These are phyloP conservation scores for Phyllachora maydis DNA, from an alignment of 2,329 filamentous ascomycete genomes.

Conservation along the genomic window DNA sequence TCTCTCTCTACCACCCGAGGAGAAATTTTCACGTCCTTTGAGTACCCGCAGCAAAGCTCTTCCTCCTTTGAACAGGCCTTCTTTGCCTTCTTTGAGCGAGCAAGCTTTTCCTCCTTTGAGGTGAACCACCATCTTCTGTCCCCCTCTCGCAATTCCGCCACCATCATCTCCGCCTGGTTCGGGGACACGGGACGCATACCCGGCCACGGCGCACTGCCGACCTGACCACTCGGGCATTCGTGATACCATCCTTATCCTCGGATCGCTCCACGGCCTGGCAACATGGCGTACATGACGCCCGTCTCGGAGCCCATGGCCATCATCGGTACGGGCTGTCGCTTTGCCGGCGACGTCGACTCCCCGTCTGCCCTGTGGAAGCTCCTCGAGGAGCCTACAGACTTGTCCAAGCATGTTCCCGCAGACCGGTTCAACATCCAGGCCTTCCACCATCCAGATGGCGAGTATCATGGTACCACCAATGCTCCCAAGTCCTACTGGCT, in stretches of 20 bases:
- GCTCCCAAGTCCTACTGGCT: conserved; percentile 1
- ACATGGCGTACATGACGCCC: conserved; percentile 3
- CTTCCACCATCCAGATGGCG: conserved; percentile 9
- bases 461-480: conserved; percentile 5
- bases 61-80: not conserved
- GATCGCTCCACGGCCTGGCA: too few species aligned
- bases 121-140: not conserved
- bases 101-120: not conserved
- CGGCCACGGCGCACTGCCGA: too few species aligned
- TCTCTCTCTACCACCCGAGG: too few species aligned
- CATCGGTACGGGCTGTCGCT: conserved; percentile 9
- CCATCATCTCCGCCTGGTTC: not conserved
- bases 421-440: conserved; percentile 13
- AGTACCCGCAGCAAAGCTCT: too few species aligned
- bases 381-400: conserved; percentile 8
- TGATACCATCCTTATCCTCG: too few species aligned
- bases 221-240: not conserved
- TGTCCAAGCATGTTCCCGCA: conserved; percentile 8
- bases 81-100: not conserved
- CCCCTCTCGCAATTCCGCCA: not conserved
- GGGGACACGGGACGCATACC: too few species aligned
- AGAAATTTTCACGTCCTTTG: too few species aligned
- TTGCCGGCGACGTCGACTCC: conserved; percentile 10
- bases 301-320: conserved; percentile 8
- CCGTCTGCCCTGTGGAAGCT: conserved; percentile 12